A percentile compares a stretch with the other conserved stretches of the same genome.
Evolutionary conservation across 805 yeast genomes (phyloP).

Genomic region (Brettanomyces naardenensis): DNA sequence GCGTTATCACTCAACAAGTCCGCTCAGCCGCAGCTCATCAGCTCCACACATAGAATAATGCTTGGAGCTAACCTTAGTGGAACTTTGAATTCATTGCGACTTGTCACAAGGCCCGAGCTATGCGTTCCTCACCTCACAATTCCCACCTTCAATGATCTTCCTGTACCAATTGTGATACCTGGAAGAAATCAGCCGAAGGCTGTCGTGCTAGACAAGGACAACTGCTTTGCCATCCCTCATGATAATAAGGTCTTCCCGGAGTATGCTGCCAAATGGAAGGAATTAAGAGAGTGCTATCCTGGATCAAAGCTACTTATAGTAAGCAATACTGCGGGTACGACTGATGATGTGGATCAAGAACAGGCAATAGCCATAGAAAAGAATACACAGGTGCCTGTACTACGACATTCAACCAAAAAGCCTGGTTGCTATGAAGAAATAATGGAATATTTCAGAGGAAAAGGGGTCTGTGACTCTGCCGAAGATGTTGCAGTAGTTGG

Average conservation of each 20-base stretch:
- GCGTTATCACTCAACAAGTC: too few relatives aligned
- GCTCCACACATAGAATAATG: too few relatives aligned
- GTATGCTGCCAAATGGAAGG: conserved; percentile 50
- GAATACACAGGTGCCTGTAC: conserved; percentile 59
- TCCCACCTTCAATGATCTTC: conserved; percentile 33
- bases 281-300: conserved; percentile 50
- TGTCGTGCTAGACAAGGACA: conserved; percentile 87
- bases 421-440: conserved; percentile 77
- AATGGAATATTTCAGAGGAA: conserved; percentile 43
- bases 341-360: conserved; percentile 51
- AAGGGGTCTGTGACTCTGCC: conserved; percentile 39
- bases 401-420: conserved; percentile 67
- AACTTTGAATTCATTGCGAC: conserved; percentile 55
- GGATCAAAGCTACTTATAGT: conserved; percentile 64
- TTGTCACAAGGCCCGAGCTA: conserved; percentile 56
- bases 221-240: conserved; percentile 84
- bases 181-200: conserved; percentile 46
- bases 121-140: conserved; percentile 64
- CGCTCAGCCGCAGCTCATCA: too few relatives aligned
- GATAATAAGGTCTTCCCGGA: conserved; percentile 74
- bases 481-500: conserved; percentile 80
- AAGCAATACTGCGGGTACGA: conserved; percentile 89
- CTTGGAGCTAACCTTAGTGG: conserved; percentile 57
- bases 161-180: conserved; percentile 17
- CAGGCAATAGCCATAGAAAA: conserved; percentile 60